Evolutionary conservation across 116 monocot species (phyloP), one percentile per base, ranked within the genome.

Genomic region (Posidonia oceanica): DNA sequence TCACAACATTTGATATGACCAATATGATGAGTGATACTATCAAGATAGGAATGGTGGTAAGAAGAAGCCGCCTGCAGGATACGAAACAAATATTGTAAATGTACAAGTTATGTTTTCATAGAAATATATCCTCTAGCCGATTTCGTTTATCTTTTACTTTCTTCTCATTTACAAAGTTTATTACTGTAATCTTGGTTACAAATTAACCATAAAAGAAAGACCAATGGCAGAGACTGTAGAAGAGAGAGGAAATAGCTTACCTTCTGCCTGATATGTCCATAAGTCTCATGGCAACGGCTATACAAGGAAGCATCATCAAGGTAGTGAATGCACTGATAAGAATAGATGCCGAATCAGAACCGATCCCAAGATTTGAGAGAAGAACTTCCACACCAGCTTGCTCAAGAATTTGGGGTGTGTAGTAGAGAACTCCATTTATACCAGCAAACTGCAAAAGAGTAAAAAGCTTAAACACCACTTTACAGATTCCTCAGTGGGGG

Each of bases 361-460:
- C 58, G 14, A 94, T 69, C 17, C 94, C 94, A 58, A 89, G 60
- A 44, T 89, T 83, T 54, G 84, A 48, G 64, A 94, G 81, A 71
- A 94, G 83, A 73, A 85, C 94, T 52, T 64, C 87, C 40, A 94
- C 94, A 41, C 94, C 94, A 63, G 94, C 94, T 77, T 94, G 89
- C 76, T 94, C 78, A 15, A 94, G 83, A 79, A 94, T 94, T 68
- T 94, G 94, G 68, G 94, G 94, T n/a, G 94, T 94, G 77, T 94
- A 94, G 54, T 94, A 94, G 5, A 94, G 81, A 54, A 94, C 89
- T 14, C 94, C 94, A 75, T 94, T 94, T 77, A 94, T 94, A 39
- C 94, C 94, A 63, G 94, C 82, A 81, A 94, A 89, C 94, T 94
- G 73, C 71, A 61, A 56, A 18, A 17, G 3, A 17, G 56, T 56